Evolutionary conservation across 2,329 filamentous ascomycete genomes (phyloP).

Genomic region (Penicillium nordicum): DNA sequence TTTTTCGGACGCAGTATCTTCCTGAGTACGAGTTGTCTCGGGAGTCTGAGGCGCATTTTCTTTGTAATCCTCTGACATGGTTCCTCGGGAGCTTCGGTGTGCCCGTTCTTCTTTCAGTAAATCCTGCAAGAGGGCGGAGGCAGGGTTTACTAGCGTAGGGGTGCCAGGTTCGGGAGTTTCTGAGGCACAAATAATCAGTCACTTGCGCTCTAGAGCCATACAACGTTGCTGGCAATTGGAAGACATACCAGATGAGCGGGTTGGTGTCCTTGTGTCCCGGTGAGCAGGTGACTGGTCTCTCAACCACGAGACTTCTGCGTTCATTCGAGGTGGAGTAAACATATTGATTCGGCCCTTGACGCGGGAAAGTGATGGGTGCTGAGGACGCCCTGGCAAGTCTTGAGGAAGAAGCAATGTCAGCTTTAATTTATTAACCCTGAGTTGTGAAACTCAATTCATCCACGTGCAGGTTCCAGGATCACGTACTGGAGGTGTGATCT

Average conservation of each 20-base stretch:
- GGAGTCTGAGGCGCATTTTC: constrained; percentile 26
- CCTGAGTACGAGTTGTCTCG: constrained; percentile 28
- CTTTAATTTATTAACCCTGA: background rate
- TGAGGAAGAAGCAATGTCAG: constrained; percentile 16
- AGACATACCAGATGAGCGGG: constrained; percentile 24
- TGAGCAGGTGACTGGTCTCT: constrained; percentile 29
- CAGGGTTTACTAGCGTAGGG: constrained; percentile 38
- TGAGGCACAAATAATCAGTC: constrained; percentile 13
- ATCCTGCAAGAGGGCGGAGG: constrained; percentile 39
- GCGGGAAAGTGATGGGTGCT: constrained; percentile 31
- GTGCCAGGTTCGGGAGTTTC: constrained; percentile 31
- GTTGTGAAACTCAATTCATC: background rate
- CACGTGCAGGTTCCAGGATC: background rate
- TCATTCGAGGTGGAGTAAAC: constrained; percentile 29
- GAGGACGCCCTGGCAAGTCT: constrained; percentile 25
- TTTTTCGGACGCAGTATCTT: constrained; percentile 36
- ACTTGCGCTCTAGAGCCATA: background rate
- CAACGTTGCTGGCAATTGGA: background rate
- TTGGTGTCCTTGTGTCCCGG: constrained; percentile 22
- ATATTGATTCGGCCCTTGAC: constrained; percentile 32
- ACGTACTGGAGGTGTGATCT: constrained; percentile 25
- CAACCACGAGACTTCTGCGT: constrained; percentile 30
- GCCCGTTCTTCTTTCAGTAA: constrained; percentile 43
- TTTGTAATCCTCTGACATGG: constrained; percentile 23
- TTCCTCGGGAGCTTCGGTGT: constrained; percentile 31